Conservation (phyloP, 2,329 filamentous ascomycete genomes). For the Sporothrix curviconia region DNA sequence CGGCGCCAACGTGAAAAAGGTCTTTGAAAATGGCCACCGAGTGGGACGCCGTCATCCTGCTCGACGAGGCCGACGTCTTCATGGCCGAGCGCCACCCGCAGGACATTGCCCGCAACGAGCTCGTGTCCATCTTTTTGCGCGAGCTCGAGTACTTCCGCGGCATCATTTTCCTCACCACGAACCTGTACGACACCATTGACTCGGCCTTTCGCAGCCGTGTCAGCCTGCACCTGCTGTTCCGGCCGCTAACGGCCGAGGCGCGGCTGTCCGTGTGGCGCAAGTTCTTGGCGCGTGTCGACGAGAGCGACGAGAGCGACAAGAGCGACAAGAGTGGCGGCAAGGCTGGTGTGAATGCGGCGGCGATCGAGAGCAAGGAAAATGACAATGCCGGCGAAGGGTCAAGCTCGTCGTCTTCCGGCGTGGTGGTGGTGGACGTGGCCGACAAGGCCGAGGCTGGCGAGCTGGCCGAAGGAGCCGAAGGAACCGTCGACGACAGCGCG, state of each 20-base stretch:
- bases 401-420: not conserved
- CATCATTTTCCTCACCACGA: slow-evolving; percentile 41
- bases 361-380: not conserved
- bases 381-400: not conserved
- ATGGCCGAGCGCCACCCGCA: slow-evolving; percentile 39
- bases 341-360: too few relatives aligned
- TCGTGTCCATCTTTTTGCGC: slow-evolving; percentile 41
- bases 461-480: not conserved
- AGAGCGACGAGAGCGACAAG: too few relatives aligned
- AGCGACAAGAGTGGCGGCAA: too few relatives aligned
- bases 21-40: slow-evolving; percentile 41
- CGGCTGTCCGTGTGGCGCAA: slow-evolving; percentile 39
- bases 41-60: slow-evolving; percentile 45
- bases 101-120: slow-evolving; percentile 42
- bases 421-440: not conserved
- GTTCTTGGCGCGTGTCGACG: slow-evolving; percentile 34
- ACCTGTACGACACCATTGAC: slow-evolving; percentile 37
- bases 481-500: not conserved
- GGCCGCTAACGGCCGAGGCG: slow-evolving; percentile 31
- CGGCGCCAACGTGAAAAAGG: slow-evolving; percentile 38
- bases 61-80: slow-evolving; percentile 50
- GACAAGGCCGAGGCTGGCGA: not conserved
- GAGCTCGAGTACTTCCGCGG: slow-evolving; percentile 41
- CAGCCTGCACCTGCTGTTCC: slow-evolving; percentile 41
- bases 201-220: slow-evolving; percentile 40